Evolutionary conservation across 2,329 filamentous ascomycete species (phyloP), one percentile per base, ranked within the genome.

Genomic region (Coniosporium tulheliwenetii): DNA sequence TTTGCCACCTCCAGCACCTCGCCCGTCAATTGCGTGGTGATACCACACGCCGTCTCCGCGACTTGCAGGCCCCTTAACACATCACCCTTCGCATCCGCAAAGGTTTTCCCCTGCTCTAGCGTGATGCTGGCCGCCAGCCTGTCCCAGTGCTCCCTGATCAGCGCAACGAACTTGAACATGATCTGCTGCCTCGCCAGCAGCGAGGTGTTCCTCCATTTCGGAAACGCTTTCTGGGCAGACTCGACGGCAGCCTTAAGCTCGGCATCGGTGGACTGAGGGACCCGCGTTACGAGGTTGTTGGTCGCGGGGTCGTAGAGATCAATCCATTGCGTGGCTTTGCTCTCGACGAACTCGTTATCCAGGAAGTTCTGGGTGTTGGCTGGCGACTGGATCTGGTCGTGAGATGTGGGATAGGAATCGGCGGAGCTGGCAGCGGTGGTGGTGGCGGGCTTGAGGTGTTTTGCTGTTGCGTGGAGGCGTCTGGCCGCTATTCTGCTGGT

Each of bases 111-210:
- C 67, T 91, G 84, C 67, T 91, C 84, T 42, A 89, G 70, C 5
- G 82, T 87, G 59, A 91, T 91, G 64, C 80, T 85, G 10, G 84
- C 83, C 12, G 84, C 84, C 49, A 91, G 65, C 13, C 84, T 72
- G 59, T 91, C 84, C 82, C 82, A 87, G 65, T 91, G 81, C 64
- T 87, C 79, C 40, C 81, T 70, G 57, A 91, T 85, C 54, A 91
- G 66, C 30, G 72, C 71, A 30, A 85, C 81, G 53, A 85, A 86
- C 61, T 81, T 81, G 71, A 91, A 89, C 81, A 89, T 85, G 64
- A 89, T 79, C 64, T 84, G 77, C 69, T 91, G 84, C 47, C 83
- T 71, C 46, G 73, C 67, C 48, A 91, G 70, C 47, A 89, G 66
- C 56, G 76, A 83, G 19, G 76, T 87, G 47, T 71, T 69, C 51